Evolutionary conservation across 345 rosid species (phyloP).

Genomic region (Salix arbutifolia): DNA sequence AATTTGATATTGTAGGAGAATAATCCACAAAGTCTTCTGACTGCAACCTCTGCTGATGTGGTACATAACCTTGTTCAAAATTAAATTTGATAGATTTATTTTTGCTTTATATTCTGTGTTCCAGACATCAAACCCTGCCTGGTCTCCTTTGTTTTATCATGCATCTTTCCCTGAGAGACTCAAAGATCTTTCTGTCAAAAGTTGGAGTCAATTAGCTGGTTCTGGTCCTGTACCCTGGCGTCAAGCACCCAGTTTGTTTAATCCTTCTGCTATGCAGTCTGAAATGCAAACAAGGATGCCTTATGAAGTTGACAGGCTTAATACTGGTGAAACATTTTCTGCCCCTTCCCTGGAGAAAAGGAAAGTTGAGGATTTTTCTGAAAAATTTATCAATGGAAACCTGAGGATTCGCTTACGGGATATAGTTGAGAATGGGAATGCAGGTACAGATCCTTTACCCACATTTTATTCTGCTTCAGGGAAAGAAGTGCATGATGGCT

Average conservation of each 20-base stretch:
- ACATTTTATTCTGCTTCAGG: not conserved
- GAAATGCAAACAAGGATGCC: constrained; percentile 45
- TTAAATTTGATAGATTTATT: not conserved
- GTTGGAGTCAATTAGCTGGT: constrained; percentile 64
- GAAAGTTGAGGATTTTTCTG: constrained; percentile 55
- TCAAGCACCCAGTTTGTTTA: constrained; percentile 64
- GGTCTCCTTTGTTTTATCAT: constrained; percentile 42
- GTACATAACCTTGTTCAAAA: not conserved
- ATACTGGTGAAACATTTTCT: constrained; percentile 35
- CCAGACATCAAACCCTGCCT: constrained; percentile 57
- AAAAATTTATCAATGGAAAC: constrained; percentile 53
- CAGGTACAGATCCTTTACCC: constrained; percentile 40
- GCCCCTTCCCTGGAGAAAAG: constrained; percentile 46
- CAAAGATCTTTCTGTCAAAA: constrained; percentile 49
- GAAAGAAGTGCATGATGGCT: not conserved
- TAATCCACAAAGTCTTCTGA: not conserved
- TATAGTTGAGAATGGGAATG: constrained; percentile 49
- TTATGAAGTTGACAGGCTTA: constrained; percentile 51
- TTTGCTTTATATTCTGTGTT: constrained; percentile 15
- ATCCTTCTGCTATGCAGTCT: constrained; percentile 53
- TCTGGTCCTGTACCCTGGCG: constrained; percentile 74
- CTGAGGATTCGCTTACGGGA: constrained; percentile 41
- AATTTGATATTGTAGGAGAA: no score
- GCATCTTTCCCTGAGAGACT: constrained; percentile 49
- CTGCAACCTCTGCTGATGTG: no score